phyloP scores from a whole-genome alignment of 371 early-diverging fungal species.

The Saksenaea oblongispora region DNA sequence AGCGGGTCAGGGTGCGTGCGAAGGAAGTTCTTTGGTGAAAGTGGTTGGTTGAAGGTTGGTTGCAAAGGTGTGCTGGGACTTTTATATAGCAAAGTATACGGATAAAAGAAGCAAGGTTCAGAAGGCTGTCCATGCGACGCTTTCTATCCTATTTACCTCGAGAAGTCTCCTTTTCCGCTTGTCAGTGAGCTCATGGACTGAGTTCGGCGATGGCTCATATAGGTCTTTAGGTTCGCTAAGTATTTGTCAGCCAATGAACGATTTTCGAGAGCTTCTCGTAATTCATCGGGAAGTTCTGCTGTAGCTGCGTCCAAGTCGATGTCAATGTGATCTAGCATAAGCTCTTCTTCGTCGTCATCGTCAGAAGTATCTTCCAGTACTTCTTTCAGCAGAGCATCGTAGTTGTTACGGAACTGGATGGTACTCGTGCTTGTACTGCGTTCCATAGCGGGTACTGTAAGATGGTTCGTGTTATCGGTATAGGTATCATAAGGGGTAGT shows the following conservation, averaged over 20 bases:
- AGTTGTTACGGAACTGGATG: conserved; percentile 48
- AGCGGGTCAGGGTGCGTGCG: conserved; percentile 36
- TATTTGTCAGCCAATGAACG: conserved; percentile 51
- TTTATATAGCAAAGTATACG: no score
- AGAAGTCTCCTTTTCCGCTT: conserved; percentile 39
- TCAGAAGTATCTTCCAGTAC: conserved; percentile 57
- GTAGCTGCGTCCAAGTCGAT: conserved; percentile 48
- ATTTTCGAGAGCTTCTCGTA: conserved; percentile 56
- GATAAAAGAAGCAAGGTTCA: conserved; percentile 7
- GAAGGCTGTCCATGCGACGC: conserved; percentile 14
- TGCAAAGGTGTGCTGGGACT: conserved; percentile 47
- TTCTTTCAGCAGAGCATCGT: conserved; percentile 60
- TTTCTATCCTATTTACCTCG: conserved; percentile 34
- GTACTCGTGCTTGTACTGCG: conserved; percentile 41
- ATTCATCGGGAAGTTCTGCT: conserved; percentile 52
- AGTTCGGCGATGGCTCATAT: conserved; percentile 49
- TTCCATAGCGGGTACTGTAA: conserved; percentile 24
- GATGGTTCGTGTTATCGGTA: neutral
- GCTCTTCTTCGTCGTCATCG: conserved; percentile 35
- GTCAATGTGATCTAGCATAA: conserved; percentile 24
- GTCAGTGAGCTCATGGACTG: conserved; percentile 41
- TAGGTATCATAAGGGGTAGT: neutral
- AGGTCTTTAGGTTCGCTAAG: conserved; percentile 47
- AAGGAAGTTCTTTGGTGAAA: conserved; percentile 31
- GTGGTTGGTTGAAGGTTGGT: conserved; percentile 27